phyloP scores from a whole-genome alignment of 768 basidiomycete species.

The Mycena indigotica region DNA sequence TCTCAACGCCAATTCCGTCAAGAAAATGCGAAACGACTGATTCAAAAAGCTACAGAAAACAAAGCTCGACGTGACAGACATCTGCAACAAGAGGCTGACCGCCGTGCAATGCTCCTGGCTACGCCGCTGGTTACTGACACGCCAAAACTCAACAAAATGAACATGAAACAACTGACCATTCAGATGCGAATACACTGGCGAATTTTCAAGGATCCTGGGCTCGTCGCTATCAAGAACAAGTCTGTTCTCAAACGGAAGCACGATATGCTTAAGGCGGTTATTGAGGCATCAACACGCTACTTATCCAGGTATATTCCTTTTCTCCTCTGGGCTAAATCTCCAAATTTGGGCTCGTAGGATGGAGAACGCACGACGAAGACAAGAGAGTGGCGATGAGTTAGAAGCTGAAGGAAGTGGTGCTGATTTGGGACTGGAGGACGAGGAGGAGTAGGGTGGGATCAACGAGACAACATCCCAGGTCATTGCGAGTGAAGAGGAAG shows the following conservation, averaged over 20 bases:
- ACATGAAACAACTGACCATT: neutral
- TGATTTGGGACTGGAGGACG: too few relatives aligned
- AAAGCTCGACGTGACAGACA: neutral
- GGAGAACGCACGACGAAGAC: too few relatives aligned
- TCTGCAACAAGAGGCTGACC: neutral
- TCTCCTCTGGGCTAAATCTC: too few relatives aligned
- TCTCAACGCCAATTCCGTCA: neutral
- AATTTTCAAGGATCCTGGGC: neutral
- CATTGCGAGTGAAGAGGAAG: too few relatives aligned
- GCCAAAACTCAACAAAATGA: neutral
- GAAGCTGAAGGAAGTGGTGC: too few relatives aligned
- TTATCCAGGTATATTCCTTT: neutral
- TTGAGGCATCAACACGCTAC: neutral
- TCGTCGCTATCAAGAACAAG: neutral
- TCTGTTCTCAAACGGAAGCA: neutral
- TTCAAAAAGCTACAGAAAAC: neutral
- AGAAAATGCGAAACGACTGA: neutral
- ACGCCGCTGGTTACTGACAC: neutral
- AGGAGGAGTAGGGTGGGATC: too few relatives aligned
- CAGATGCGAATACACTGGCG: neutral
- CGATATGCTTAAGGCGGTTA: neutral
- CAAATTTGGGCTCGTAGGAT: too few relatives aligned
- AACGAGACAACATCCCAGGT: too few relatives aligned
- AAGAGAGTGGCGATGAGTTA: too few relatives aligned
- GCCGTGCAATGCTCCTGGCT: neutral